Evolutionary conservation across 139 green algal genomes (phyloP).

Genomic region (Dunaliella primolecta): DNA sequence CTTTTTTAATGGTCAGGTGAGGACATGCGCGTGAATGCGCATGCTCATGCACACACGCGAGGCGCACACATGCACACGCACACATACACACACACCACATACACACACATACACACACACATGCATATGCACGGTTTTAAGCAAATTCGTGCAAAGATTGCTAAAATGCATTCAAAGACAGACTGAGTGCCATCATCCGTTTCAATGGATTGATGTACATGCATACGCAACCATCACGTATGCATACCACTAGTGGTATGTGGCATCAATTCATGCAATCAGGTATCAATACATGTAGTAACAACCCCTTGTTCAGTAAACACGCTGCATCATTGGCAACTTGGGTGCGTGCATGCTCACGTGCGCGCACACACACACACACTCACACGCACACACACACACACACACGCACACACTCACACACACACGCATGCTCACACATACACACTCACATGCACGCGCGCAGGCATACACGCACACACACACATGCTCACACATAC

Average conservation of each 20-base stretch:
- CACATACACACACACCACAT: too few relatives aligned
- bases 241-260: not conserved
- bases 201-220: too few relatives aligned
- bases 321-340: not conserved
- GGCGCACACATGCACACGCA: not conserved
- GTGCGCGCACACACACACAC: not conserved
- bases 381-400: not conserved
- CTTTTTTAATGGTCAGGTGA: not conserved
- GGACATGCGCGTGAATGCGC: not conserved
- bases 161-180: too few relatives aligned
- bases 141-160: not conserved
- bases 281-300: not conserved
- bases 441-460: too few relatives aligned
- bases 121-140: not conserved
- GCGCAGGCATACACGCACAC: too few relatives aligned
- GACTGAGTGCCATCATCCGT: too few relatives aligned
- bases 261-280: not conserved
- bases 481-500: too few relatives aligned
- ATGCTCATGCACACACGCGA: not conserved
- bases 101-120: not conserved
- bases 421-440: too few relatives aligned
- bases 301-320: not conserved
- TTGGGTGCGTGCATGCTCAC: not conserved
- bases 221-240: not conserved
- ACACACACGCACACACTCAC: too few relatives aligned